Percentiles rank a stretch among this genome's conserved stretches.
These are phyloP conservation scores for Amanita pallidorosea DNA, from an alignment of 768 basidiomycete species.

Conservation along the genomic window DNA sequence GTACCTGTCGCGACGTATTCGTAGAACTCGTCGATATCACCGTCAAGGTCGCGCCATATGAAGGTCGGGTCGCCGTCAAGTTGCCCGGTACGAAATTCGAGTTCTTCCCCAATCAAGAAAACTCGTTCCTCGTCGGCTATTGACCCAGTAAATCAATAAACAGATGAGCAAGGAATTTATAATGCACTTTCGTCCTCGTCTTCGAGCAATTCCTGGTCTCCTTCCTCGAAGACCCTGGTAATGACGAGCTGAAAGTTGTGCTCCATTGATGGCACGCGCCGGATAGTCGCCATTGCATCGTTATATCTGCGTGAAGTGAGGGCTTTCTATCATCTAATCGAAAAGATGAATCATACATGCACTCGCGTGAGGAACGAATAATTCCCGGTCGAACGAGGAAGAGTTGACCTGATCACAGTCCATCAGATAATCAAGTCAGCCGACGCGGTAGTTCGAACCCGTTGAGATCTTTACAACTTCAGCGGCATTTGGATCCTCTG, in stretches of 20 bases:
- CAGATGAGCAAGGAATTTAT: not conserved
- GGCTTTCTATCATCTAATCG: not conserved
- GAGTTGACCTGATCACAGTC: conserved; percentile 46
- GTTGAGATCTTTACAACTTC: conserved; percentile 92
- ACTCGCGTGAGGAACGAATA: conserved; percentile 87
- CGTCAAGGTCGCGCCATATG: conserved; percentile 85
- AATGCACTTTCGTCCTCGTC: conserved; percentile 83
- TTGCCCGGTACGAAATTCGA: conserved; percentile 72
- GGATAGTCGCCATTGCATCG: conserved; percentile 90
- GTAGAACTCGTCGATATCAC: conserved; percentile 87
- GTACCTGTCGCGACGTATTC: conserved; percentile 81
- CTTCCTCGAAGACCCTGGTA: conserved; percentile 95
- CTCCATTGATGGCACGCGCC: conserved; percentile 66
- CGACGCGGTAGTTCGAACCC: conserved; percentile 20
- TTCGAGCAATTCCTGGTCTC: conserved; percentile 88
- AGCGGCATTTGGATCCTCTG: conserved; percentile 89
- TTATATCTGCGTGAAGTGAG: conserved; percentile 55
- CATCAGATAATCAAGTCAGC: not conserved
- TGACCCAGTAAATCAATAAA: not conserved
- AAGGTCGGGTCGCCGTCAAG: conserved; percentile 74
- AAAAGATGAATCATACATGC: conserved; percentile 54
- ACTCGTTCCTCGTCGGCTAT: conserved; percentile 89
- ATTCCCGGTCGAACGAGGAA: conserved; percentile 87
- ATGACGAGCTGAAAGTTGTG: conserved; percentile 88
- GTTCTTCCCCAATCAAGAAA: conserved; percentile 84